Evolutionary conservation across 192 early-diverging fungal genomes (phyloP), one percentile per base, ranked within the genome.

Genomic region (Helicostylum pulchrum): DNA sequence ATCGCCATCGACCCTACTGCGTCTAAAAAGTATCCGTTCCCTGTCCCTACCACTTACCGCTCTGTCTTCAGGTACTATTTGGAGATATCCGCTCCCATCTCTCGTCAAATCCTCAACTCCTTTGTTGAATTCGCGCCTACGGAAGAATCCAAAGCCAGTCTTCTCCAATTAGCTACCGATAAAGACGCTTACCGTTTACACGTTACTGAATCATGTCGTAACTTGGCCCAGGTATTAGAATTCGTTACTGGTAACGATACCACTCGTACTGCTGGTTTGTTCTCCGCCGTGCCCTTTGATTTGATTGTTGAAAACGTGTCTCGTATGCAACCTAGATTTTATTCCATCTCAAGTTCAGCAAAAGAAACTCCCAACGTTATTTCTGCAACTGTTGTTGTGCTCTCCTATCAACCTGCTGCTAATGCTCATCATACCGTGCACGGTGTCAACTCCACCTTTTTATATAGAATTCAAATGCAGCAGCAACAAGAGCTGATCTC

Each of bases 281-380:
- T 78, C 21, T 74, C 82, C 17, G 36, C 31, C 65, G 80, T 96
- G 66, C 97, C 97, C 1, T 79, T 94, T 50, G 87, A 85, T 62
- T 79, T 91, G 20, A 78, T 94, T 47, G 78, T 98, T 60, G 90
- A 96, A 74, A 80, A 88, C 14, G 83, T 94, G n/a, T 78, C 88
- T 56, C 88, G 90, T 30, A 83, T 95, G 56, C 87, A 89, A 57
- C 83, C 92, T 21, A 91, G 97, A 23, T 94, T 94, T 77, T 99
- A 99, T 75, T 96, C 94, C 43, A 98, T 99, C 50, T 96, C 94
- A 21, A 95, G 93, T 10, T 92, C 92, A 19, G 79, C 92, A 34
- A 89, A 85, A 54, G 85, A 86, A 30, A 75, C 82, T 39, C 92
- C 94, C 26, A 85, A 80, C n/a, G 70, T 72, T 7, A 89, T 94